Evolutionary conservation across 257 asterid species (phyloP).

Genomic region (Leptodermis oblonga): DNA sequence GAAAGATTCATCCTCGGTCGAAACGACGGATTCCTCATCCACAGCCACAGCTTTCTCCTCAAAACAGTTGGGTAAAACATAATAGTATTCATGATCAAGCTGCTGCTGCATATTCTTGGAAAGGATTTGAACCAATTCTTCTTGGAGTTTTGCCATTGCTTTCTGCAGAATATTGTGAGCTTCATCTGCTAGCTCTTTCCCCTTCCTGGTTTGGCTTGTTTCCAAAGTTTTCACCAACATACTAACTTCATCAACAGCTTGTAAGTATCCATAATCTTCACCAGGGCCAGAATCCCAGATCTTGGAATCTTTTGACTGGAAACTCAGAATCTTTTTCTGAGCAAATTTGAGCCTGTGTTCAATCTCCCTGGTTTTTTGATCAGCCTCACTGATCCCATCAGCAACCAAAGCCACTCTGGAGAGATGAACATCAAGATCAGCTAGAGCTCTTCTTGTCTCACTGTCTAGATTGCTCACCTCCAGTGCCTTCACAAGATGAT

Average conservation of each 20-base stretch:
- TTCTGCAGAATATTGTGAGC: conserved; percentile 39
- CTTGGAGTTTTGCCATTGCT: conserved; percentile 57
- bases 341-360: conserved; percentile 37
- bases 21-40: conserved; percentile 37
- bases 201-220: conserved; percentile 15
- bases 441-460: conserved; percentile 29
- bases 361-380: conserved; percentile 21
- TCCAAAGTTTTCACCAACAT: conserved; percentile 22
- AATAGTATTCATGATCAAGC: conserved; percentile 32
- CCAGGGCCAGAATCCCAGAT: conserved; percentile 42
- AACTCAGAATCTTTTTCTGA: conserved; percentile 31
- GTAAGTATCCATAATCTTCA: conserved; percentile 32
- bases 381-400: conserved; percentile 22
- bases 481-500: conserved; percentile 55
- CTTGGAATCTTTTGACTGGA: conserved; percentile 33
- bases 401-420: conserved; percentile 28
- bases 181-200: conserved; percentile 29
- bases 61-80: conserved; percentile 12
- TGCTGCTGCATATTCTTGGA: conserved; percentile 38
- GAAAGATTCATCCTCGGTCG: conserved; percentile 43
- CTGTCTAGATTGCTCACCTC: conserved; percentile 27
- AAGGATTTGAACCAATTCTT: conserved; percentile 43
- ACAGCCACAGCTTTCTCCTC: conserved; percentile 23
- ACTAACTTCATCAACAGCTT: conserved; percentile 45
- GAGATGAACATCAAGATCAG: conserved; percentile 39